Percentiles rank a stretch among this genome's conserved stretches.
Evolutionary conservation across 441 rosid genomes (phyloP).

Genomic region (Hura crepitans): DNA sequence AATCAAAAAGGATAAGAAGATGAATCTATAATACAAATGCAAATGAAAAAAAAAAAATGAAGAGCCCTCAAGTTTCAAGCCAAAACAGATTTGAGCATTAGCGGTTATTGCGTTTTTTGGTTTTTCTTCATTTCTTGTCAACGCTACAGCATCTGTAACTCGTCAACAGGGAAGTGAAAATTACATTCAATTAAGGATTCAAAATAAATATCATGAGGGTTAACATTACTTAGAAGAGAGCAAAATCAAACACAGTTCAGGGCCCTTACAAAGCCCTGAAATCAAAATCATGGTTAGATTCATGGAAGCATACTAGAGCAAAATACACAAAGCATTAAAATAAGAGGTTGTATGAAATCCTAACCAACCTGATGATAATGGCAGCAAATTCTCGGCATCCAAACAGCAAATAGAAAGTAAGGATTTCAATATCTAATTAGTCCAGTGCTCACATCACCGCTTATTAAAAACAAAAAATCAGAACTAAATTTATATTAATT

Average conservation of each 20-base stretch:
- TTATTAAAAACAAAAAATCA: neutral
- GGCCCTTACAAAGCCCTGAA: neutral
- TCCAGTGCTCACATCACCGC: neutral
- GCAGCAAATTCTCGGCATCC: neutral
- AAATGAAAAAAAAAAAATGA: neutral
- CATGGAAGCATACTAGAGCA: neutral
- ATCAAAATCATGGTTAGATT: neutral
- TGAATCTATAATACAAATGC: neutral
- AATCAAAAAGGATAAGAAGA: slow-evolving; percentile 13
- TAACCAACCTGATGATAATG: neutral
- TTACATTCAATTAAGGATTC: neutral
- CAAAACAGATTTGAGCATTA: neutral
- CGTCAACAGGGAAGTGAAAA: neutral
- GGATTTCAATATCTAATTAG: neutral
- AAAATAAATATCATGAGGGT: neutral
- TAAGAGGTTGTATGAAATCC: neutral
- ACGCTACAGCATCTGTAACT: neutral
- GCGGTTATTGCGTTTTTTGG: neutral
- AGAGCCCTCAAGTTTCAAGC: neutral
- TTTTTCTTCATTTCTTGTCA: neutral
- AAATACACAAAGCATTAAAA: too few species aligned
- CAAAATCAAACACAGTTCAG: too few species aligned
- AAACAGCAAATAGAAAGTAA: neutral
- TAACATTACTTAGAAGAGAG: too few species aligned
- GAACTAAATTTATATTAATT: neutral